A percentile compares a stretch with the other conserved stretches of the same genome.
phyloP scores from a whole-genome alignment of 352 stramenopile species.

The Lagenidium giganteum region DNA sequence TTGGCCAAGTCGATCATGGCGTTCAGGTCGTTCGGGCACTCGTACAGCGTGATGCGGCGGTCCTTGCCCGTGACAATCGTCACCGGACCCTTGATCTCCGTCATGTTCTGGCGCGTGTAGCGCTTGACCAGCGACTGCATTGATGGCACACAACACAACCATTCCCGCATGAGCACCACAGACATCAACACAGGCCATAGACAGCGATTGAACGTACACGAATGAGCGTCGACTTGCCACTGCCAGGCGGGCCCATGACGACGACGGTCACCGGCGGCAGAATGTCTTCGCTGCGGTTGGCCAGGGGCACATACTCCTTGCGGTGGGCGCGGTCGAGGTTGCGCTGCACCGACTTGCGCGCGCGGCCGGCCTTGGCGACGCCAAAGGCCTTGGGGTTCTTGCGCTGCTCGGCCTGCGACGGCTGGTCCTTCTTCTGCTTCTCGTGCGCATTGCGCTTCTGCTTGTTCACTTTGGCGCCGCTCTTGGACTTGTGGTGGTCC shows the following conservation, averaged over 20 bases:
- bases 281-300: conserved; percentile 78
- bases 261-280: conserved; percentile 94
- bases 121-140: conserved; percentile 95
- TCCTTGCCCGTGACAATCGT: conserved; percentile 98
- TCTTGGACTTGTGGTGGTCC: conserved; percentile 80
- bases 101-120: conserved; percentile 99
- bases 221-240: conserved; percentile 99
- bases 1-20: conserved; percentile 97
- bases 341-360: conserved; percentile 95
- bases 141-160: background rate
- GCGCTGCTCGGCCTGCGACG: conserved; percentile 85
- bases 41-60: conserved; percentile 97
- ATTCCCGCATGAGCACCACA: background rate
- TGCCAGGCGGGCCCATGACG: conserved; percentile 96
- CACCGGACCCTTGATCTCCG: conserved; percentile 96
- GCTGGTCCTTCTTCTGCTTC: conserved; percentile 80
- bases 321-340: conserved; percentile 97
- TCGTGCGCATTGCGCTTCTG: conserved; percentile 92
- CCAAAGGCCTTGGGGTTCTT: conserved; percentile 97
- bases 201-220: conserved; percentile 45
- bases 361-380: conserved; percentile 94
- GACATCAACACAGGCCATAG: background rate
- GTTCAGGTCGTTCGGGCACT: conserved; percentile 96
- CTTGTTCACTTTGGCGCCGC: conserved; percentile 91
- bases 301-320: conserved; percentile 95